These are phyloP conservation scores for Fusarium longipes DNA, from an alignment of 2,329 filamentous ascomycete species.

Conservation along the genomic window DNA sequence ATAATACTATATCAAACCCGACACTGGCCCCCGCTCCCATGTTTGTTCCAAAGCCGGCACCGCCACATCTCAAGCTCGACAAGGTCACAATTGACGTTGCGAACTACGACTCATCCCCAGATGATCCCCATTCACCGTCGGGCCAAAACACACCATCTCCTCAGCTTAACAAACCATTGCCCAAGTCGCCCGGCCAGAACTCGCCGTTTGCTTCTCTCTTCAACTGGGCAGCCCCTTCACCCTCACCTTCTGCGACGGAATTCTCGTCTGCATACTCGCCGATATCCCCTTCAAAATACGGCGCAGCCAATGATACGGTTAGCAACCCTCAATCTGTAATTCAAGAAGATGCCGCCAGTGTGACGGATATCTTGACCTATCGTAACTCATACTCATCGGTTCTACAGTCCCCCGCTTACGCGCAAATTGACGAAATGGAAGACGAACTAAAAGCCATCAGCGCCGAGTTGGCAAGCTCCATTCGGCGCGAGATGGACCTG, in stretches of 20 bases:
- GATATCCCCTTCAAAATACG: slow-evolving; percentile 56
- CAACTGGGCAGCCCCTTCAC: slow-evolving; percentile 62
- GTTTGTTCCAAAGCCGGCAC: slow-evolving; percentile 61
- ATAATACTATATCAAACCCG: slow-evolving; percentile 54
- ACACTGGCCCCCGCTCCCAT: slow-evolving; percentile 61
- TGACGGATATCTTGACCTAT: slow-evolving; percentile 60
- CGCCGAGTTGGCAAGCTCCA: slow-evolving; percentile 90
- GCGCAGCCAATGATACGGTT: slow-evolving; percentile 49
- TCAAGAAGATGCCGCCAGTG: slow-evolving; percentile 52
- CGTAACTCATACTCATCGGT: slow-evolving; percentile 63
- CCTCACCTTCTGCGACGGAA: slow-evolving; percentile 62
- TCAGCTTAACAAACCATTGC: slow-evolving; percentile 65
- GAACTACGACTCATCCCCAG: slow-evolving; percentile 43
- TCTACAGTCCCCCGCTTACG: slow-evolving; percentile 58
- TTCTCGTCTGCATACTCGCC: slow-evolving; percentile 67
- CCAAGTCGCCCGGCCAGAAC: slow-evolving; percentile 63
- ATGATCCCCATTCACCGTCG: slow-evolving; percentile 45
- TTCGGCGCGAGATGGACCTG: slow-evolving; percentile 93
- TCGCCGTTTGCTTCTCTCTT: slow-evolving; percentile 65
- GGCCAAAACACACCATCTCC: slow-evolving; percentile 44
- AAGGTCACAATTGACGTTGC: slow-evolving; percentile 52
- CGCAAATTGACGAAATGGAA: slow-evolving; percentile 86
- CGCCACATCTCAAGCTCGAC: slow-evolving; percentile 64
- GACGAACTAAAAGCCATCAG: slow-evolving; percentile 94
- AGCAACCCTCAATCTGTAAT: slow-evolving; percentile 49